phyloP scores from a whole-genome alignment of 2,329 filamentous ascomycete genomes.

The Zasmidium angulare region DNA sequence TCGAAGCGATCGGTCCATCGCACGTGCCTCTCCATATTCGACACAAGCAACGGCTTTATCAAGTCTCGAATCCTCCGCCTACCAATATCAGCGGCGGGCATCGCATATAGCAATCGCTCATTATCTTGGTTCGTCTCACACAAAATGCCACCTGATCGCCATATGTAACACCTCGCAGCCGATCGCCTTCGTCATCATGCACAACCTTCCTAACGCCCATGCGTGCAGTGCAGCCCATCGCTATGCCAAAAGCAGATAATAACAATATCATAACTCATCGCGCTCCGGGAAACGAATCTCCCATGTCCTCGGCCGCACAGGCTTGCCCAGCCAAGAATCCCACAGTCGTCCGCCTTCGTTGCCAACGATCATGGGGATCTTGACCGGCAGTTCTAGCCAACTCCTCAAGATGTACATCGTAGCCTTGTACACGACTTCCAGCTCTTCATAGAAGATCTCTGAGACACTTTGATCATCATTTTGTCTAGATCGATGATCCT shows the following conservation, averaged over 20 bases:
- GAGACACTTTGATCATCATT: conserved; percentile 41
- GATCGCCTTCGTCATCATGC: background rate
- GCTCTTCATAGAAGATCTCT: conserved; percentile 65
- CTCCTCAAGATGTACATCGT: conserved; percentile 65
- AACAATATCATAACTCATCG: conserved; percentile 31
- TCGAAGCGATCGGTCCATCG: background rate
- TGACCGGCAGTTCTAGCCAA: conserved; percentile 58
- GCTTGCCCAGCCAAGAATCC: conserved; percentile 64
- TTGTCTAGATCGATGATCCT: conserved; percentile 14
- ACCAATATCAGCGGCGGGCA: background rate
- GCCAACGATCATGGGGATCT: conserved; percentile 47
- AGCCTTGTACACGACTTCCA: conserved; percentile 61
- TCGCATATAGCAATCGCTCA: background rate
- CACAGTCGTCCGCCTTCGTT: conserved; percentile 58
- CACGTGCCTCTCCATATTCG: background rate
- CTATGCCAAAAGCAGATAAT: conserved; percentile 3
- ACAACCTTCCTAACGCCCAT: background rate
- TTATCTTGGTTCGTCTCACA: background rate
- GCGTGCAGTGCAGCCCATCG: too few relatives aligned
- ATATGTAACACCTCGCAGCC: too few relatives aligned
- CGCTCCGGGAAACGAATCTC: conserved; percentile 40
- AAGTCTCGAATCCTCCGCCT: background rate
- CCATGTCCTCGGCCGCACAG: conserved; percentile 59
- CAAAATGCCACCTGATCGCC: background rate
- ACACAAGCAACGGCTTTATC: too few relatives aligned